Conservation (phyloP, 1,284 basidiomycete genomes). For the Gomphus bonarii region DNA sequence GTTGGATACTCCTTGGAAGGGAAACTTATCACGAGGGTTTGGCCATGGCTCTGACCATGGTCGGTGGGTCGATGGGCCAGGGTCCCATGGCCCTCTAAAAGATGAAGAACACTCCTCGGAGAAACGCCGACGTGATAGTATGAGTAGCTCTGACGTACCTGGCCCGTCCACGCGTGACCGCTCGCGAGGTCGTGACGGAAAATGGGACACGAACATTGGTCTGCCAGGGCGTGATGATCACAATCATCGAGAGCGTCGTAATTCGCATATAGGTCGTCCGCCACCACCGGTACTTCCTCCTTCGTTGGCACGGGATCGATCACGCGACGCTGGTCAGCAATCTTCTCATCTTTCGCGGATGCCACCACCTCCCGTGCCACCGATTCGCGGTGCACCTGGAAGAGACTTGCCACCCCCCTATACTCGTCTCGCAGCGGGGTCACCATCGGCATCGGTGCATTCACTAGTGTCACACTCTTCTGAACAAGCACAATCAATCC, state of each 20-base stretch:
- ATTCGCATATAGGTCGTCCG: not conserved
- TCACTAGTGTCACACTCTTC: slow-evolving; percentile 15
- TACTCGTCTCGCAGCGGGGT: slow-evolving; percentile 15
- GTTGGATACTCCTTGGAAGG: slow-evolving; percentile 14
- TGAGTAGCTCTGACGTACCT: slow-evolving; percentile 8
- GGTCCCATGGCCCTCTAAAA: slow-evolving; percentile 17
- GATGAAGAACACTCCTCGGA: slow-evolving; percentile 4
- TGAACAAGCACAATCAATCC: slow-evolving; percentile 17
- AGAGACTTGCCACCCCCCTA: slow-evolving; percentile 15
- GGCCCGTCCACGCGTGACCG: slow-evolving; percentile 3
- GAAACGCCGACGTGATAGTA: slow-evolving; percentile 3
- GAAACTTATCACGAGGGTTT: slow-evolving; percentile 14
- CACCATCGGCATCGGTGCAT: slow-evolving; percentile 11
- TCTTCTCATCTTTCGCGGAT: slow-evolving; percentile 33
- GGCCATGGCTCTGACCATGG: slow-evolving; percentile 15
- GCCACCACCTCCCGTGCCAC: slow-evolving; percentile 20
- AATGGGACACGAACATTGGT: not conserved
- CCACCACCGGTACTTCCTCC: not conserved
- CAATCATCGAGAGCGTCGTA: slow-evolving; percentile 1
- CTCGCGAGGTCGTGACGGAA: slow-evolving; percentile 6
- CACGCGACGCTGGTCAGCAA: slow-evolving; percentile 30
- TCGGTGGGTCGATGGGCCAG: slow-evolving; percentile 15
- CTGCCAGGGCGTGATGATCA: not conserved
- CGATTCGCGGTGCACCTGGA: slow-evolving; percentile 16
- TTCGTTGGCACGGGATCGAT: slow-evolving; percentile 7